Percentiles rank a stretch among this genome's conserved stretches.
These are phyloP conservation scores for Dryadomyces quercus-mongolicae DNA, from an alignment of 2,329 filamentous ascomycete genomes.

Conservation along the genomic window DNA sequence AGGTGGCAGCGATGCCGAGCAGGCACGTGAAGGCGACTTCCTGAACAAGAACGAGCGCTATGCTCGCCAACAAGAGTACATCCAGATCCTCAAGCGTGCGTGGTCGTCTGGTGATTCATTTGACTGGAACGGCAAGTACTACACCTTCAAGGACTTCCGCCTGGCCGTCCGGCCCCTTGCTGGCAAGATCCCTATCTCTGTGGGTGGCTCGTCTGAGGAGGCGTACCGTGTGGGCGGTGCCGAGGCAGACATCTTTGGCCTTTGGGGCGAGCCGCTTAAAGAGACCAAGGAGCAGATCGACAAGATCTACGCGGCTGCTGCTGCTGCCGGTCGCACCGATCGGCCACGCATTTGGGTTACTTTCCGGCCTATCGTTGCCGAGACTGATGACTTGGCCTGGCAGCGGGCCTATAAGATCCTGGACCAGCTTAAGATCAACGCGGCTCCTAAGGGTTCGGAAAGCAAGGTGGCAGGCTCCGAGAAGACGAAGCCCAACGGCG, in stretches of 20 bases:
- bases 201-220: constrained; percentile 45
- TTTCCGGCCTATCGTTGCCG: constrained; percentile 47
- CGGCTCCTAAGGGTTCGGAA: not conserved
- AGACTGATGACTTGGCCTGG: constrained; percentile 52
- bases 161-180: constrained; percentile 41
- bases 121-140: constrained; percentile 49
- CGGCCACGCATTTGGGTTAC: constrained; percentile 51
- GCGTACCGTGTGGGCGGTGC: constrained; percentile 47
- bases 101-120: constrained; percentile 46
- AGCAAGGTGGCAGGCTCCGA: not conserved
- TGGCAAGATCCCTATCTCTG: constrained; percentile 42
- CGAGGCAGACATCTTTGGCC: constrained; percentile 49
- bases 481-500: not conserved
- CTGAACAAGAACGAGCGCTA: constrained; percentile 45
- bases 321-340: constrained; percentile 42
- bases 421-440: constrained; percentile 34
- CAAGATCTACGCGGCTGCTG: constrained; percentile 44
- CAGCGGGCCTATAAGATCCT: constrained; percentile 45
- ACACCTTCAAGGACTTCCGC: constrained; percentile 45
- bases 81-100: constrained; percentile 44
- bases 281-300: constrained; percentile 53
- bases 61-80: constrained; percentile 47
- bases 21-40: constrained; percentile 49
- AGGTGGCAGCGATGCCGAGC: constrained; percentile 46
- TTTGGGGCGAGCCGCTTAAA: constrained; percentile 52